phyloP scores from a whole-genome alignment of 2,329 filamentous ascomycete genomes.

The Pseudopyricularia cyperi region DNA sequence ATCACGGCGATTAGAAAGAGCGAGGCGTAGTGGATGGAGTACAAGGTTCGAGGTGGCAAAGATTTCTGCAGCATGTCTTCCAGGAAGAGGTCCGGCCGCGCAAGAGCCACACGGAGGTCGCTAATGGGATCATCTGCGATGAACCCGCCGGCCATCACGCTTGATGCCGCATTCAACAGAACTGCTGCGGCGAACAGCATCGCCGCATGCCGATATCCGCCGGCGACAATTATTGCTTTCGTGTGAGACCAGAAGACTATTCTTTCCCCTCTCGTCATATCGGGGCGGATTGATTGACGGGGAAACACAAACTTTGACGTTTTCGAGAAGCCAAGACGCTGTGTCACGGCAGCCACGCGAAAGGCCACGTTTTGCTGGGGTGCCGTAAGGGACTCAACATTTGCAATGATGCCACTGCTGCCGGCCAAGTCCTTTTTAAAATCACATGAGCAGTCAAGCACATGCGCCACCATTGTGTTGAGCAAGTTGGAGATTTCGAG shows the following conservation, averaged over 20 bases:
- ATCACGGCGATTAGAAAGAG: background rate
- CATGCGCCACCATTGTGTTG: background rate
- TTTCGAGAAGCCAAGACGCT: no score
- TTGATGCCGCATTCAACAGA: background rate
- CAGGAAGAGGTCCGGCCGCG: background rate
- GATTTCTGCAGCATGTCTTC: background rate
- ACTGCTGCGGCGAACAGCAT: background rate
- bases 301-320: no score
- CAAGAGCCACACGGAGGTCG: background rate
- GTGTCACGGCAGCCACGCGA: background rate
- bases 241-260: background rate
- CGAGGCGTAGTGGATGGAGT: background rate
- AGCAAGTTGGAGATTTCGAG: background rate
- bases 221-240: background rate
- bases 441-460: background rate
- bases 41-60: background rate
- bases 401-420: background rate
- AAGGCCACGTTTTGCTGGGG: background rate
- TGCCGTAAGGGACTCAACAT: background rate
- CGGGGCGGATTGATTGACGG: background rate
- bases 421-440: background rate
- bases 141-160: background rate
- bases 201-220: background rate
- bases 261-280: background rate
- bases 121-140: background rate